Percentiles rank a stretch among this genome's conserved stretches.
Conservation (phyloP, 495 filamentous ascomycete genomes). For the Penicillium roqueforti region DNA sequence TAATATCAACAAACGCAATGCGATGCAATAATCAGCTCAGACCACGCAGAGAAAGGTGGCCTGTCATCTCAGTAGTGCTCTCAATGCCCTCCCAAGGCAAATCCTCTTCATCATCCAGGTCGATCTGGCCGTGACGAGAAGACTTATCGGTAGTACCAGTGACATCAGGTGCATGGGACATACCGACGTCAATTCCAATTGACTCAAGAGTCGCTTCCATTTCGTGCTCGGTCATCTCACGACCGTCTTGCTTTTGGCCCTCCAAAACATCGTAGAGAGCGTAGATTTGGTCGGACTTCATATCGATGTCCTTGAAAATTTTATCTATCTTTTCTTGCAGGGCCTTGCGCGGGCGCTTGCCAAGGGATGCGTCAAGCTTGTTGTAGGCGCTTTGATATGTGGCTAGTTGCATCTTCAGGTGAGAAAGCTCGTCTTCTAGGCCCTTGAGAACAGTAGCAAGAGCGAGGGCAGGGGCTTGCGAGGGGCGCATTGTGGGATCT, state of each 20-base stretch:
- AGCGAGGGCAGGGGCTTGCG: conserved; percentile 67
- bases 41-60: conserved; percentile 16
- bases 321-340: conserved; percentile 61
- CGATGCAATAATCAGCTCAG: conserved; percentile 3
- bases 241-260: conserved; percentile 63
- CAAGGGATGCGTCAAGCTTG: conserved; percentile 62
- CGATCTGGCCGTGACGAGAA: conserved; percentile 24
- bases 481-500: conserved; percentile 72
- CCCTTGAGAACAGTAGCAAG: conserved; percentile 76
- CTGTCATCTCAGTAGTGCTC: conserved; percentile 47
- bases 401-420: conserved; percentile 66
- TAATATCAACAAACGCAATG: conserved; percentile 2
- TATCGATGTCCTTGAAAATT: conserved; percentile 62
- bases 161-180: conserved; percentile 23
- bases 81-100: conserved; percentile 53
- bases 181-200: conserved; percentile 46
- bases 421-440: conserved; percentile 76
- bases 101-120: conserved; percentile 40
- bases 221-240: conserved; percentile 61
- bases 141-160: conserved; percentile 37
- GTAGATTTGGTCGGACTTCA: conserved; percentile 85
- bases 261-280: conserved; percentile 86
- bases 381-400: conserved; percentile 59
- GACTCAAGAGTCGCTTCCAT: conserved; percentile 64
- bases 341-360: conserved; percentile 62